phyloP scores from a whole-genome alignment of 768 basidiomycete genomes.

The Suillus brevipes region DNA sequence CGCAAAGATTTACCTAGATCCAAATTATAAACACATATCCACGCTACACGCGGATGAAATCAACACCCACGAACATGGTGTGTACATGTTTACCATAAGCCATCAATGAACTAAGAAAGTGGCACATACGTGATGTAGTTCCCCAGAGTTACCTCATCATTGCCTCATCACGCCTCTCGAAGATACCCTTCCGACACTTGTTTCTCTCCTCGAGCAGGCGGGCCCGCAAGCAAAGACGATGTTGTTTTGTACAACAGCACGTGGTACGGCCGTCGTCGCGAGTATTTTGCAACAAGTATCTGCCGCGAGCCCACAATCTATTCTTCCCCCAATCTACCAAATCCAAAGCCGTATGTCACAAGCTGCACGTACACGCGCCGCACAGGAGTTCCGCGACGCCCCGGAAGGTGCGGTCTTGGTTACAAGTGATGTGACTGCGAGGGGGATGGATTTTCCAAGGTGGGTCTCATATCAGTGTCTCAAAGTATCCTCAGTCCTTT shows the following conservation, averaged over 20 bases:
- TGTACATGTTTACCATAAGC: neutral
- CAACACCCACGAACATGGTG: conserved; percentile 64
- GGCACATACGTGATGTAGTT: conserved; percentile 28
- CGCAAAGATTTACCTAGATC: conserved; percentile 26
- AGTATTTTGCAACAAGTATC: conserved; percentile 28
- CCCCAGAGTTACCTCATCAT: conserved; percentile 46
- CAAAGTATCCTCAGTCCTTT: neutral
- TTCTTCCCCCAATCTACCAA: conserved; percentile 44
- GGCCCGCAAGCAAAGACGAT: conserved; percentile 45
- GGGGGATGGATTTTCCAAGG: conserved; percentile 71
- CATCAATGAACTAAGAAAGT: neutral
- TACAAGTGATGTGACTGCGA: conserved; percentile 58
- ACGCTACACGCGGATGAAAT: conserved; percentile 58
- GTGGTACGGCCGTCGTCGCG: conserved; percentile 47
- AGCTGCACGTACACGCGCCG: conserved; percentile 44
- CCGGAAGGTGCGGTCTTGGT: conserved; percentile 46
- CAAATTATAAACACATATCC: conserved; percentile 48
- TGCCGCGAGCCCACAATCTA: conserved; percentile 18
- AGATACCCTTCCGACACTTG: conserved; percentile 41
- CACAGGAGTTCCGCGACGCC: conserved; percentile 48
- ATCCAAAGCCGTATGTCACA: conserved; percentile 63
- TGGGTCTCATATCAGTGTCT: conserved; percentile 23
- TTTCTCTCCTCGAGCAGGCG: conserved; percentile 42
- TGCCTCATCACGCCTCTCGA: conserved; percentile 42
- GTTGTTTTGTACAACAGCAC: conserved; percentile 69